phyloP scores from a whole-genome alignment of 192 early-diverging fungal species.

The Kickxella alabastrina region DNA sequence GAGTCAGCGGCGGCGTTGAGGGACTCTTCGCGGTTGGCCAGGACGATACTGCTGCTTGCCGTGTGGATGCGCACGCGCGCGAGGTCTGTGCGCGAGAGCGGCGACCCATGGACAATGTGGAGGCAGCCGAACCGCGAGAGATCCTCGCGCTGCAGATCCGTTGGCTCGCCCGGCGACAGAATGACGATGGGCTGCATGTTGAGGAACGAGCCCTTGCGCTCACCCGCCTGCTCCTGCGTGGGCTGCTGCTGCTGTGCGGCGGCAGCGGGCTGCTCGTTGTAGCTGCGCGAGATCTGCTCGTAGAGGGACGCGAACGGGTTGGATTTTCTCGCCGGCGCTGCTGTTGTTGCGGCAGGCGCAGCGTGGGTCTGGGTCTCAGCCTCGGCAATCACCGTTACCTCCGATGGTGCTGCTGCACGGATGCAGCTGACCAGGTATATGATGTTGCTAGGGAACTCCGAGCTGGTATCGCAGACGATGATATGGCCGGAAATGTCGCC shows the following conservation, averaged over 20 bases:
- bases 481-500: constrained; percentile 56
- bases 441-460: constrained; percentile 62
- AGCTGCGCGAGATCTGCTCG: constrained; percentile 50
- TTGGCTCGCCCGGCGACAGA: constrained; percentile 52
- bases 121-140: constrained; percentile 55
- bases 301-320: constrained; percentile 44
- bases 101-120: constrained; percentile 56
- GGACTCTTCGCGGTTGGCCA: constrained; percentile 54
- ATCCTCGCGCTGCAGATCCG: constrained; percentile 21
- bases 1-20: constrained; percentile 37
- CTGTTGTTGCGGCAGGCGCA: neutral
- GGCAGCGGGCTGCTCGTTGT: constrained; percentile 6
- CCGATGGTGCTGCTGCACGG: constrained; percentile 54
- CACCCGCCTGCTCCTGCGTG: neutral
- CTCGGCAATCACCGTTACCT: constrained; percentile 20
- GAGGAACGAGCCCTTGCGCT: constrained; percentile 12
- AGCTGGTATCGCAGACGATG: constrained; percentile 58
- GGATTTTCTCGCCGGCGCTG: neutral
- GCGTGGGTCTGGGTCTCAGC: neutral
- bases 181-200: constrained; percentile 59
- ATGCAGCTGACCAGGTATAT: constrained; percentile 63
- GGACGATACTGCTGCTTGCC: constrained; percentile 55
- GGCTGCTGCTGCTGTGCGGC: neutral
- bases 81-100: constrained; percentile 59
- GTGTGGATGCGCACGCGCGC: constrained; percentile 54